Percentiles rank a stretch among this genome's conserved stretches.
Evolutionary conservation across 306 rosid species (phyloP).

Genomic region (Nissolia schottii): DNA sequence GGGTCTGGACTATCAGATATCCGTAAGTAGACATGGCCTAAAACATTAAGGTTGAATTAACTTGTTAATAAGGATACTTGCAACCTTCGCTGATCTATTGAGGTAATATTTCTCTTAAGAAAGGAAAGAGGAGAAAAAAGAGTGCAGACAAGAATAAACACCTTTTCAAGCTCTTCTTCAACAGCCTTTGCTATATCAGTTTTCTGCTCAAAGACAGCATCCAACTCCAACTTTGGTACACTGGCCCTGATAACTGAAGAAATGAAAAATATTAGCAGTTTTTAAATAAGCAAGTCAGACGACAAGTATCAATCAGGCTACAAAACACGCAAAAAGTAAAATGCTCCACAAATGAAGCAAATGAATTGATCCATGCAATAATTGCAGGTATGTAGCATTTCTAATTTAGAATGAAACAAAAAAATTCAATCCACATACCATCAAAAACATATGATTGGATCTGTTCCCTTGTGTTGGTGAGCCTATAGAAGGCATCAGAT

Average conservation of each 20-base stretch:
- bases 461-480: slow-evolving; percentile 57
- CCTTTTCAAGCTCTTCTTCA: slow-evolving; percentile 71
- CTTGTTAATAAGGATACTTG: neutral
- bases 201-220: slow-evolving; percentile 68
- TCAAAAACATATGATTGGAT: slow-evolving; percentile 71
- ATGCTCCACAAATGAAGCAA: neutral
- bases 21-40: slow-evolving; percentile 70
- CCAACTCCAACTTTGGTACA: slow-evolving; percentile 64
- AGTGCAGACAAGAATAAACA: slow-evolving; percentile 6
- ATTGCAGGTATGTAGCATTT: neutral
- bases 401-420: neutral
- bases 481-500: slow-evolving; percentile 70
- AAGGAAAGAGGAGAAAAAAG: neutral
- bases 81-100: neutral
- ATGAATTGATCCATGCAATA: neutral
- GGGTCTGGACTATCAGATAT: slow-evolving; percentile 64
- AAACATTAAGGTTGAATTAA: slow-evolving; percentile 5
- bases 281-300: neutral
- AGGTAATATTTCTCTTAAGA: neutral
- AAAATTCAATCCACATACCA: slow-evolving; percentile 36
- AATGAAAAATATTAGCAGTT: slow-evolving; percentile 12
- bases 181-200: slow-evolving; percentile 63
- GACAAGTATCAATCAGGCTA: slow-evolving; percentile 2
- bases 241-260: slow-evolving; percentile 60
- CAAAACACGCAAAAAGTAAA: neutral